Evolutionary conservation across 495 filamentous ascomycete species (phyloP).

Genomic region (Neurospora tetraspora): DNA sequence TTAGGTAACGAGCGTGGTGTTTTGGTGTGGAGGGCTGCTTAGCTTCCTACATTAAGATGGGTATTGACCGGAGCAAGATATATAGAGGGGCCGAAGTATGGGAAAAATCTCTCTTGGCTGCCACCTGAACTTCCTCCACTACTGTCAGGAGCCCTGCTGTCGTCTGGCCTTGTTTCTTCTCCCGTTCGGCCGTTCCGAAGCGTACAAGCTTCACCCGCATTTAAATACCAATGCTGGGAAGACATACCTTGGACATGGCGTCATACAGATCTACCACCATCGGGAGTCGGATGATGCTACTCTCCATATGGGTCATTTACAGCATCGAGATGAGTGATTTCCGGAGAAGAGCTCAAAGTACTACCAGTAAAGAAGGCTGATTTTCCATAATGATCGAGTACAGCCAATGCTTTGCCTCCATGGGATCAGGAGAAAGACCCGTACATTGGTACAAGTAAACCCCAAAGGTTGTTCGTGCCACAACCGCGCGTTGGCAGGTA

Average conservation of each 20-base stretch:
- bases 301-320: neutral
- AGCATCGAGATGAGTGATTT: neutral
- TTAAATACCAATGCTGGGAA: neutral
- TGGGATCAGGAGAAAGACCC: neutral
- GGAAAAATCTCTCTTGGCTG: neutral
- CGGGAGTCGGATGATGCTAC: neutral
- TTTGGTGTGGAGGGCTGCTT: neutral
- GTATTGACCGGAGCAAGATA: neutral
- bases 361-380: neutral
- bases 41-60: neutral
- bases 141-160: neutral
- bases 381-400: neutral
- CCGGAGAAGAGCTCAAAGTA: neutral
- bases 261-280: neutral
- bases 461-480: neutral
- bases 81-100: neutral
- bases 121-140: neutral
- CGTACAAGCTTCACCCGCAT: neutral
- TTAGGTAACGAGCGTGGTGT: neutral
- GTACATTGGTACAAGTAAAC: neutral
- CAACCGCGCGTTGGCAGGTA: neutral
- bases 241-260: neutral
- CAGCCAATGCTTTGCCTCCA: neutral
- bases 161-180: neutral
- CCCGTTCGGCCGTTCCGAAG: neutral